These are phyloP conservation scores for Fusarium napiforme DNA, from an alignment of 2,329 filamentous ascomycete species.

Conservation along the genomic window DNA sequence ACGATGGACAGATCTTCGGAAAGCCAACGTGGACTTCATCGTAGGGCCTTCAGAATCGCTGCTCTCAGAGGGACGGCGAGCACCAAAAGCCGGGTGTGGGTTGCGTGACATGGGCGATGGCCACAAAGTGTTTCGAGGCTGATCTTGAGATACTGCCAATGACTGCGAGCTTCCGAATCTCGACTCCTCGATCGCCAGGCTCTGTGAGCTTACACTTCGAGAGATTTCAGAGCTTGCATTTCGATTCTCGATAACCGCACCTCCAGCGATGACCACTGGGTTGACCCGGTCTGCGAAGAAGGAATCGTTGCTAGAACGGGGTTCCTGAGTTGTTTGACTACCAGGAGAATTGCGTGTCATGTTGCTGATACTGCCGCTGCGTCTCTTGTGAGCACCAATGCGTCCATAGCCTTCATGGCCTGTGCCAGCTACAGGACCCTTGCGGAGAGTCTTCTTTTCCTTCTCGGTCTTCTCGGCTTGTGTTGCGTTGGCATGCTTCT, in stretches of 20 bases:
- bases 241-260: constrained; percentile 69
- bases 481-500: constrained; percentile 68
- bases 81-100: constrained; percentile 32
- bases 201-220: constrained; percentile 63
- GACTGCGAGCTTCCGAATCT: constrained; percentile 52
- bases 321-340: constrained; percentile 63
- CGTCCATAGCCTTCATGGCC: constrained; percentile 88
- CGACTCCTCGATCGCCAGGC: constrained; percentile 53
- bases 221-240: constrained; percentile 63
- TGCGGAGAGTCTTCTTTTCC: constrained; percentile 58
- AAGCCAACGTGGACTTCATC: constrained; percentile 64
- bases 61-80: constrained; percentile 63
- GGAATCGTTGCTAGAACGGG: constrained; percentile 61
- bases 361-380: constrained; percentile 69
- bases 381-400: constrained; percentile 69
- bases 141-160: constrained; percentile 55
- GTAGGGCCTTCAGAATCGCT: constrained; percentile 63
- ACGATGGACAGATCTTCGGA: constrained; percentile 65
- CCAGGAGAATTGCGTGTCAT: constrained; percentile 57
- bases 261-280: constrained; percentile 73
- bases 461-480: constrained; percentile 65
- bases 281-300: constrained; percentile 72
- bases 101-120: constrained; percentile 63
- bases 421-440: constrained; percentile 90
- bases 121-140: constrained; percentile 59